Percentiles rank a stretch among this genome's conserved stretches.
phyloP scores from a whole-genome alignment of 2,329 filamentous ascomycete species.

The Botrytis fragariae region DNA sequence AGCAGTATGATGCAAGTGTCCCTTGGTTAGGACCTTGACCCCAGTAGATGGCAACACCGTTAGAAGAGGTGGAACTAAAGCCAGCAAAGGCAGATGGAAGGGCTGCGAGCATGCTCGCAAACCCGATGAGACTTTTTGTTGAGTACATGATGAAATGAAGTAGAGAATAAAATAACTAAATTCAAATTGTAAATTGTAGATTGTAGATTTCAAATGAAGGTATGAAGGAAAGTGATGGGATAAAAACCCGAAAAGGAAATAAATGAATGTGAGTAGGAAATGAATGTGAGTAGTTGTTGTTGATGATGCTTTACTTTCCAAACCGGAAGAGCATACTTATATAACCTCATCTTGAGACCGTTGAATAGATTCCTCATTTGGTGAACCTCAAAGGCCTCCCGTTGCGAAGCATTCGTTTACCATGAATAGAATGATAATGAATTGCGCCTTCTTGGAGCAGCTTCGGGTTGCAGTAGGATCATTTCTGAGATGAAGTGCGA shows the following conservation, averaged over 20 bases:
- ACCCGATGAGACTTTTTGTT: slow-evolving; percentile 15
- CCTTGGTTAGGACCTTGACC: slow-evolving; percentile 40
- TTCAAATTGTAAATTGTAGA: not conserved
- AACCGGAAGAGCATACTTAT: slow-evolving; percentile 11
- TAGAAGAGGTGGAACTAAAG: slow-evolving; percentile 44
- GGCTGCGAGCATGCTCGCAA: slow-evolving; percentile 16
- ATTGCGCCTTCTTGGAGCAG: slow-evolving; percentile 11
- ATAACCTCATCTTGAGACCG: not conserved
- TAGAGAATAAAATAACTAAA: slow-evolving; percentile 6
- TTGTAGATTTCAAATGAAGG: slow-evolving; percentile 7
- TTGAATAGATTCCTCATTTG: not conserved
- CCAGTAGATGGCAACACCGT: slow-evolving; percentile 65
- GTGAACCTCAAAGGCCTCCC: not conserved
- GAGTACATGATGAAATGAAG: slow-evolving; percentile 20
- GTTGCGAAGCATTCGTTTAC: not conserved
- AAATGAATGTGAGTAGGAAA: slow-evolving; percentile 19
- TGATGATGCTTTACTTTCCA: slow-evolving; percentile 6
- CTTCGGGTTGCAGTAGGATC: slow-evolving; percentile 10
- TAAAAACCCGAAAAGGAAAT: slow-evolving; percentile 14
- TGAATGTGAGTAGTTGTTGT: slow-evolving; percentile 21
- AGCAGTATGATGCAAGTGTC: slow-evolving; percentile 20
- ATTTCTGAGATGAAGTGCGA: not conserved
- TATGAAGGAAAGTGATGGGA: slow-evolving; percentile 21
- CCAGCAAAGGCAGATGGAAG: slow-evolving; percentile 40
- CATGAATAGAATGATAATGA: slow-evolving; percentile 15